Percentiles rank a stretch among this genome's conserved stretches.
Conservation (phyloP, 306 rosid genomes). For the Quercus agrifolia region DNA sequence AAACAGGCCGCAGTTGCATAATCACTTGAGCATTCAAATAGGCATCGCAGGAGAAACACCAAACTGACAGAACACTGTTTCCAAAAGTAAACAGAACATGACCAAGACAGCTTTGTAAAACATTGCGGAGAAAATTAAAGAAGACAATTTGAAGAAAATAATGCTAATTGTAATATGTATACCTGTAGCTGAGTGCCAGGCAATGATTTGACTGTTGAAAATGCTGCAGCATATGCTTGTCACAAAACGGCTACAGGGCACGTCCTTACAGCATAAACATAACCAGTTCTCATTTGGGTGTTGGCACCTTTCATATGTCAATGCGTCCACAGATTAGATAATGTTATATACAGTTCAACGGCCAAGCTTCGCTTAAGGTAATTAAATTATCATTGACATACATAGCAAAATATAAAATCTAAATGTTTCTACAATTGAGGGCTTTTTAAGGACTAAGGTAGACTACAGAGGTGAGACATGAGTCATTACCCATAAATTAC, state of each 20-base stretch:
- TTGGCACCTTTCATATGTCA: constrained; percentile 42
- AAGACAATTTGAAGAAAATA: not conserved
- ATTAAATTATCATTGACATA: no score
- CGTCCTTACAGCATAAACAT: constrained; percentile 72
- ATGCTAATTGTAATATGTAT: not conserved
- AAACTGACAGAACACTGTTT: constrained; percentile 72
- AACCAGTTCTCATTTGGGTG: constrained; percentile 80
- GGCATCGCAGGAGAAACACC: constrained; percentile 89
- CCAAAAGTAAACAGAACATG: not conserved
- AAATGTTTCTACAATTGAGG: no score
- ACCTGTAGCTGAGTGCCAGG: constrained; percentile 84
- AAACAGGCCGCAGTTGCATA: constrained; percentile 52
- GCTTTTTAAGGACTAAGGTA: no score
- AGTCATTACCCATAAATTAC: no score
- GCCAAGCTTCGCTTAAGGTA: no score
- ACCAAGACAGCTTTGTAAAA: not conserved
- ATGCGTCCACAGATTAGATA: not conserved
- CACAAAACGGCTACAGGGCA: constrained; percentile 78
- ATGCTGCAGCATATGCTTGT: constrained; percentile 84
- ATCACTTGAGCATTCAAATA: constrained; percentile 79
- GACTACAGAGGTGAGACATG: no score
- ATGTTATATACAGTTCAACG: not conserved
- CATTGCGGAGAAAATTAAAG: not conserved
- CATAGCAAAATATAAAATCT: no score
- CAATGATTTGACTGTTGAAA: constrained; percentile 39